Base-by-base conservation (phyloP, 371 early-diverging fungal species). In the Lichtheimia corymbifera region DNA sequence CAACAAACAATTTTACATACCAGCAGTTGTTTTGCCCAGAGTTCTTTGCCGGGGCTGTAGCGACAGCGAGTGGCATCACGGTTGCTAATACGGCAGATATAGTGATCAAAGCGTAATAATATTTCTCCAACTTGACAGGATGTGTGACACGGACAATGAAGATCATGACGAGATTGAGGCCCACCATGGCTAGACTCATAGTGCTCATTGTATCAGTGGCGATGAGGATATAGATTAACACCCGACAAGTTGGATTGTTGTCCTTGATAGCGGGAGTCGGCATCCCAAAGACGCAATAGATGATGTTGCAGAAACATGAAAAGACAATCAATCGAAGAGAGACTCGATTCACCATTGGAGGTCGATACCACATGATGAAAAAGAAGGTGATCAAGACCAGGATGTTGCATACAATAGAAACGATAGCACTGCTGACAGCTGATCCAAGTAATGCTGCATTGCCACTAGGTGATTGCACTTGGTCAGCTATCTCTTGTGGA, bases 281-380 rank as follows among this genome's bases (percentile, higher is more conserved):
- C 5, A 68, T 9, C 22, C 67, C 64, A 15, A 66, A 27, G 5
- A 58, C 44, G 20, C 60, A 67, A 40, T 65, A 77, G 0, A 70
- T 11, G 25, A 64, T 54, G 27, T 70, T 70, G 41, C 58, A 65
- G 3, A 65, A 11, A 42, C 65, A 66, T 2, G 72, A 43, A 11
- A 66, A 40, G 5, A 70, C 65, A 47, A 77, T 74, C 63, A 77
- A 47, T 4, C 74, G 70, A 7, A 77, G 50, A 2, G 77, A 74
- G 18, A 77, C 35, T 27, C 77, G 63, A 50, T 70, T 72, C 20
- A 65, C 77, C 14, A 64, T 53, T 0, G 51, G 25, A 4, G 72
- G 61, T 44, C 63, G 59, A 50, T 72, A 70, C 30, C 59, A 62
- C 3, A 63, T 51, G 30, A 73, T 62, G 5, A 66, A 54, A 11